Evolutionary conservation across 2,329 filamentous ascomycete species (phyloP).

Genomic region (Thelonectria blattea): DNA sequence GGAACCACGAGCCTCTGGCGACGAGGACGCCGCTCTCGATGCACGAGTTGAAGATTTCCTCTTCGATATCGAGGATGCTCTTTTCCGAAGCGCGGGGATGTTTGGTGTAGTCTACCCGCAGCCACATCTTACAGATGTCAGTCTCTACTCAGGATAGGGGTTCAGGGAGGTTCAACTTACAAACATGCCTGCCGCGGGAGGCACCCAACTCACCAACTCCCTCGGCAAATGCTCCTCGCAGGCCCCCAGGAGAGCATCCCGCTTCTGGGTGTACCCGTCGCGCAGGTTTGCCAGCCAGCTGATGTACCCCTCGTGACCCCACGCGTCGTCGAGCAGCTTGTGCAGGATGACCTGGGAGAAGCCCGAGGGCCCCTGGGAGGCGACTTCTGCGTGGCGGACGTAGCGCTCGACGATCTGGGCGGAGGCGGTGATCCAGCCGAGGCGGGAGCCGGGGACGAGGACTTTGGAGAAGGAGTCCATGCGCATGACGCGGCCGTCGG

Average conservation of each 20-base stretch:
- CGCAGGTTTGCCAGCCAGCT: conserved; percentile 87
- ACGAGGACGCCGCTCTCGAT: conserved; percentile 81
- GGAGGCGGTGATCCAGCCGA: conserved; percentile 89
- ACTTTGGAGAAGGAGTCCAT: conserved; percentile 96
- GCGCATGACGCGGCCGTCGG: conserved; percentile 86
- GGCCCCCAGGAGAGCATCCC: conserved; percentile 77
- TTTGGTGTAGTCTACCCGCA: conserved; percentile 68
- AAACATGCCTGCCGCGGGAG: conserved; percentile 93
- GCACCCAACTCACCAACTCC: conserved; percentile 78
- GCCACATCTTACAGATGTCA: conserved; percentile 66
- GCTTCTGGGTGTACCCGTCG: conserved; percentile 78
- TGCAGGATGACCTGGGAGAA: conserved; percentile 84
- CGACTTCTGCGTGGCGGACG: conserved; percentile 80
- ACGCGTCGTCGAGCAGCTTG: conserved; percentile 90
- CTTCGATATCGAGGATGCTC: conserved; percentile 72
- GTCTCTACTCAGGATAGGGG: background rate
- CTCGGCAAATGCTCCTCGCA: conserved; percentile 79
- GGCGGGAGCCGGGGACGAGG: conserved; percentile 78
- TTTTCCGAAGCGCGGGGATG: conserved; percentile 66
- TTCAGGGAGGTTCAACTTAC: conserved; percentile 56
- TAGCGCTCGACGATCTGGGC: conserved; percentile 85
- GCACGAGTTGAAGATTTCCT: conserved; percentile 81
- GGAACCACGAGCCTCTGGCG: conserved; percentile 90
- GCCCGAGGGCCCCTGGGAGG: conserved; percentile 84
- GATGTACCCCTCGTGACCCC: conserved; percentile 91